phyloP scores from a whole-genome alignment of 2,329 filamentous ascomycete species.

The Penicillium janthinellum region DNA sequence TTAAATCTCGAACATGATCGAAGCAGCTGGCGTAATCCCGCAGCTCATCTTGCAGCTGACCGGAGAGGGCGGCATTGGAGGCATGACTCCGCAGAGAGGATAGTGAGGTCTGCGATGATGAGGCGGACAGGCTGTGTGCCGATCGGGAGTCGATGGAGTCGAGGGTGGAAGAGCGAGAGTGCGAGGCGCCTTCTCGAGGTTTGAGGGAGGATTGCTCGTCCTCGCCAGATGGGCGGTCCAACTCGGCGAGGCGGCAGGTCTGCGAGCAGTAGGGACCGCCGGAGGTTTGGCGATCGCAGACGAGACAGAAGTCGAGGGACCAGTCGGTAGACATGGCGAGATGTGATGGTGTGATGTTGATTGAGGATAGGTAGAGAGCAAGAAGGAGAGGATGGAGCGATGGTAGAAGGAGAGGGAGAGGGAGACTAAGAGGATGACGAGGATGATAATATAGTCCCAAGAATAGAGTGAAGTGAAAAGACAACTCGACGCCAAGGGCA shows the following conservation, averaged over 20 bases:
- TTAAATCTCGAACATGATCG: conserved; percentile 69
- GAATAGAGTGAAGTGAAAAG: background rate
- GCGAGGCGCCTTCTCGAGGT: conserved; percentile 14
- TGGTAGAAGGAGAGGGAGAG: background rate
- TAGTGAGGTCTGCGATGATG: conserved; percentile 81
- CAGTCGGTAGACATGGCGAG: conserved; percentile 54
- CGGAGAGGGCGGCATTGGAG: conserved; percentile 63
- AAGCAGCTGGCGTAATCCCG: conserved; percentile 86
- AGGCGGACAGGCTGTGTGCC: conserved; percentile 50
- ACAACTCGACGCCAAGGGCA: background rate
- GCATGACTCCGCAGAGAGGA: conserved; percentile 72
- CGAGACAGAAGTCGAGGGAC: conserved; percentile 90
- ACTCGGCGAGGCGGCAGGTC: conserved; percentile 82
- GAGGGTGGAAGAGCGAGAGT: conserved; percentile 20
- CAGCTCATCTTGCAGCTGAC: conserved; percentile 76
- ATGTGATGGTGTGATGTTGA: background rate
- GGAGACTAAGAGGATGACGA: background rate
- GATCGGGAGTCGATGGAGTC: conserved; percentile 22
- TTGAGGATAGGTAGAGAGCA: background rate
- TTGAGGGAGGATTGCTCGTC: conserved; percentile 34
- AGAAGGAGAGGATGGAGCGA: background rate
- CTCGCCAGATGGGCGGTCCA: conserved; percentile 68
- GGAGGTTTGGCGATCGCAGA: conserved; percentile 86
- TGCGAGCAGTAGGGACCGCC: conserved; percentile 88
- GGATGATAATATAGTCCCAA: background rate